These are phyloP conservation scores for Yamadazyma epiphylla DNA, from an alignment of 1,139 yeast genomes.

Conservation along the genomic window DNA sequence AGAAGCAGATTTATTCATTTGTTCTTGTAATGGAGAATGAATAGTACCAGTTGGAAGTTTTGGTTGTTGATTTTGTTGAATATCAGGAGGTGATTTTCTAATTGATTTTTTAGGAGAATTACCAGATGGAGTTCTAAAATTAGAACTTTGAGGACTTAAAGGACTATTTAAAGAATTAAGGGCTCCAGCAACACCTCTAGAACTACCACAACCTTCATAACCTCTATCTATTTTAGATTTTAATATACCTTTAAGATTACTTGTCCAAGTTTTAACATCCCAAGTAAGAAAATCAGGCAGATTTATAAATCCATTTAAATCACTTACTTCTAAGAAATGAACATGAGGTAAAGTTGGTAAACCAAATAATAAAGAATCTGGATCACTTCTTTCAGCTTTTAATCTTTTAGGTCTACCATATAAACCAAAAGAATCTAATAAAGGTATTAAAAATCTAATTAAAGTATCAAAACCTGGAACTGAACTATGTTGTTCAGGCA, in stretches of 20 bases:
- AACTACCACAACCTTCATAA: slow-evolving; percentile 79
- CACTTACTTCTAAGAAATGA: slow-evolving; percentile 59
- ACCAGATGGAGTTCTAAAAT: slow-evolving; percentile 2
- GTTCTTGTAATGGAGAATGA: not conserved
- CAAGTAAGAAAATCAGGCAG: slow-evolving; percentile 40
- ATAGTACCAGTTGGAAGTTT: not conserved
- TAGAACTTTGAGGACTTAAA: slow-evolving; percentile 6
- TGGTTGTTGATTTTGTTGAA: not conserved
- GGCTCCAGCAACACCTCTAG: slow-evolving; percentile 60
- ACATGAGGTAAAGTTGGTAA: slow-evolving; percentile 87
- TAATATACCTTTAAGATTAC: slow-evolving; percentile 58
- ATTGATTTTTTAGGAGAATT: slow-evolving; percentile 5
- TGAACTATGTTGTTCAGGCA: slow-evolving; percentile 93
- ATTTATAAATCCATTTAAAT: slow-evolving; percentile 20
- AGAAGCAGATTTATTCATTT: slow-evolving; percentile 1
- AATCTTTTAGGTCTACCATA: slow-evolving; percentile 90
- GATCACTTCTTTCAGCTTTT: slow-evolving; percentile 83
- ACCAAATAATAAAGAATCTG: slow-evolving; percentile 78
- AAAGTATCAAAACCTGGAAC: slow-evolving; percentile 94
- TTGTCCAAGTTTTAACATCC: slow-evolving; percentile 70
- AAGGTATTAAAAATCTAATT: slow-evolving; percentile 80
- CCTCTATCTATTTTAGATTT: slow-evolving; percentile 66
- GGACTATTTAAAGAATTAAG: slow-evolving; percentile 42
- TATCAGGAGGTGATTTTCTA: no score
- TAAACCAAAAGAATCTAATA: slow-evolving; percentile 78